A percentile compares a stretch with the other conserved stretches of the same genome.
Conservation (phyloP, 2,329 filamentous ascomycete species). For the Fusarium coffeatum region DNA sequence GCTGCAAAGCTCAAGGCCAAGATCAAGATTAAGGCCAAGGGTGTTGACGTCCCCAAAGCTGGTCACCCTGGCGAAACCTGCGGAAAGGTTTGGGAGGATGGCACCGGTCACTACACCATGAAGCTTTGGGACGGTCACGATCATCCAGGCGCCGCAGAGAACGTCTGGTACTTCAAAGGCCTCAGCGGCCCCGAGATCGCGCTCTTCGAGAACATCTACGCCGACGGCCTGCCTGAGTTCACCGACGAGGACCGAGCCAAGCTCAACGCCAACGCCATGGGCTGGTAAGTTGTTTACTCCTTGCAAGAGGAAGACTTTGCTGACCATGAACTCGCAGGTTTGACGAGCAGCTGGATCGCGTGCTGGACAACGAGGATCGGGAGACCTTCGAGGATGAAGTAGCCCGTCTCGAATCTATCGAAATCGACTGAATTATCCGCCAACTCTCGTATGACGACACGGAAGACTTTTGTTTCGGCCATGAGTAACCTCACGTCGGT, state of each 20-base stretch:
- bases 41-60: not conserved
- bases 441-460: not conserved
- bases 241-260: not conserved
- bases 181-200: not conserved
- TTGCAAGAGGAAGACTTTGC: accelerated
- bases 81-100: not conserved
- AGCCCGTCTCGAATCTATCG: not conserved
- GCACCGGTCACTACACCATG: not conserved
- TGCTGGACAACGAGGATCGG: not conserved
- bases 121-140: not conserved
- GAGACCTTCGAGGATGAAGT: not conserved
- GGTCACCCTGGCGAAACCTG: not conserved
- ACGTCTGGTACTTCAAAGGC: not conserved
- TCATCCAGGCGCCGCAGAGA: not conserved
- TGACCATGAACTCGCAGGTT: not conserved
- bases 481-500: not conserved
- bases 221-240: not conserved
- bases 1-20: no score
- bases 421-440: not conserved
- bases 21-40: no score
- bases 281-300: not conserved
- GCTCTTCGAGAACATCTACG: not conserved
- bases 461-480: not conserved
- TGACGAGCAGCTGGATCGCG: not conserved
- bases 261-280: not conserved